Percentiles rank a stretch among this genome's conserved stretches.
These are phyloP conservation scores for Macadamia integrifolia DNA, from an alignment of 164 flowering plant species.

Conservation along the genomic window DNA sequence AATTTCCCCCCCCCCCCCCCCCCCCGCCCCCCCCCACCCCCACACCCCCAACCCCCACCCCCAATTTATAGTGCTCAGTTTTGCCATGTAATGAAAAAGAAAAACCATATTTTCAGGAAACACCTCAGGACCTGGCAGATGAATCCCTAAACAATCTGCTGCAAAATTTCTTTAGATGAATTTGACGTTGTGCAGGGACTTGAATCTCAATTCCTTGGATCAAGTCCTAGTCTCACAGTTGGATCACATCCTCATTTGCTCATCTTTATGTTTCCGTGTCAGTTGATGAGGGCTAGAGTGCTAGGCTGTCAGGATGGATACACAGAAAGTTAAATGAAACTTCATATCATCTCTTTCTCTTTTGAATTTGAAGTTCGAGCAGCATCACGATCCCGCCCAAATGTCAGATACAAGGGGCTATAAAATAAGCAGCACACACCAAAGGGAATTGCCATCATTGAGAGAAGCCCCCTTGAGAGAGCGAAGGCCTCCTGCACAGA, in stretches of 20 bases:
- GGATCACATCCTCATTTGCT: neutral
- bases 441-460: constrained; percentile 88
- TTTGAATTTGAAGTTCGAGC: constrained; percentile 44
- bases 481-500: constrained; percentile 73
- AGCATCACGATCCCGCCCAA: constrained; percentile 62
- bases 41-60: neutral
- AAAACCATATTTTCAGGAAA: neutral
- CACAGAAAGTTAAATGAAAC: neutral
- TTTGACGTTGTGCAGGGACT: neutral
- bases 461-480: constrained; percentile 73
- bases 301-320: neutral
- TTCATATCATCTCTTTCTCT: constrained; percentile 54
- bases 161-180: neutral
- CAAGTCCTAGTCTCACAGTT: neutral
- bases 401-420: constrained; percentile 64
- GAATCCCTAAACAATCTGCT: neutral
- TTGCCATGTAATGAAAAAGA: neutral
- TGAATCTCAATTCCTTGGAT: neutral
- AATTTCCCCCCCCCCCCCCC: neutral
- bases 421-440: constrained; percentile 79
- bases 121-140: neutral
- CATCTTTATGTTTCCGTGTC: neutral
- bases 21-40: too few species aligned
- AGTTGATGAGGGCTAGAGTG: neutral
- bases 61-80: neutral